Evolutionary conservation across 495 filamentous ascomycete genomes (phyloP).

Genomic region (Neohortaea acidophila): DNA sequence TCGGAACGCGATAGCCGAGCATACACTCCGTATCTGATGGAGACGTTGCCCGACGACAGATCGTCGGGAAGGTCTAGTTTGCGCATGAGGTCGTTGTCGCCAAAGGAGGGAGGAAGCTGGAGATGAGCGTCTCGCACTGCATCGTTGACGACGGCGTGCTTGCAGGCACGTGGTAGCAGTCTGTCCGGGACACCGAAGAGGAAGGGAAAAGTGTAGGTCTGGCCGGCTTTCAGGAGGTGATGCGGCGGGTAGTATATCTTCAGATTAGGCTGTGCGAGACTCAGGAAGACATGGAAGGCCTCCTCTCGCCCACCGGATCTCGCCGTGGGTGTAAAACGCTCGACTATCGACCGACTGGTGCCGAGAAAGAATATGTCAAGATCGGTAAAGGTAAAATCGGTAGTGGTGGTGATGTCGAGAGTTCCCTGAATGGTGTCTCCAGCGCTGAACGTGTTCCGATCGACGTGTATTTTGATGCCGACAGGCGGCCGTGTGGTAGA

Average conservation of each 20-base stretch:
- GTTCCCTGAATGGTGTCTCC: no score
- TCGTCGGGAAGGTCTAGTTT: no score
- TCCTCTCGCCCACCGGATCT: slow-evolving; percentile 38
- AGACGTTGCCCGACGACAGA: neutral
- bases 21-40: neutral
- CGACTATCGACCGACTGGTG: no score
- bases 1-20: neutral
- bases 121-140: slow-evolving; percentile 58
- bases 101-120: slow-evolving; percentile 64
- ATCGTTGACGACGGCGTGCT: slow-evolving; percentile 37
- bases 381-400: no score
- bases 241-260: slow-evolving; percentile 53
- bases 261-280: slow-evolving; percentile 64
- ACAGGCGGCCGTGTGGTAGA: no score
- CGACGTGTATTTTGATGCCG: no score
- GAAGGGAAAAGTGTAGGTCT: slow-evolving; percentile 62
- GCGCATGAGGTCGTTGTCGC: slow-evolving; percentile 36
- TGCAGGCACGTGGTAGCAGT: slow-evolving; percentile 46
- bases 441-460: no score
- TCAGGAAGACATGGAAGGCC: slow-evolving; percentile 53
- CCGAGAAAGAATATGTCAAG: no score
- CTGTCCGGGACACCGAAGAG: slow-evolving; percentile 71
- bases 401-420: no score
- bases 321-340: no score
- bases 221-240: slow-evolving; percentile 50